phyloP scores from a whole-genome alignment of 306 rosid genomes.

The Rosa rugosa region DNA sequence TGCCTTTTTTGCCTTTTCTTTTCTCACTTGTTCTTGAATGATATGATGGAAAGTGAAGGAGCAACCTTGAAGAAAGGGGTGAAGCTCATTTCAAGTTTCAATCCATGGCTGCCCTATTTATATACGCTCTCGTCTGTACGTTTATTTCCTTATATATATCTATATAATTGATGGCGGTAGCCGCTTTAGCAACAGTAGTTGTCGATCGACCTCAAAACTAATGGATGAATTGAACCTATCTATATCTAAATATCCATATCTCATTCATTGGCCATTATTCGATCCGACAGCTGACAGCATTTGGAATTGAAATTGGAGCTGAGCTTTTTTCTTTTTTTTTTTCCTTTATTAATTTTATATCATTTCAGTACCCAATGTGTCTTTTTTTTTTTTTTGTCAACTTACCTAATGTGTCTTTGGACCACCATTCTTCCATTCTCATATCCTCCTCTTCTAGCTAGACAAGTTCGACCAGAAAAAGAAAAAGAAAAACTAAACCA shows the following conservation, averaged over 20 bases:
- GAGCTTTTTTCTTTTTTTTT: not conserved
- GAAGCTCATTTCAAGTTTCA: not conserved
- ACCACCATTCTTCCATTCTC: not conserved
- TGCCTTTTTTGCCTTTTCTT: not conserved
- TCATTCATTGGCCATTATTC: not conserved
- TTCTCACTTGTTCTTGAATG: not conserved
- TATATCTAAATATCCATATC: not conserved
- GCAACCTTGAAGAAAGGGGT: not conserved
- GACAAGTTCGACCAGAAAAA: not conserved
- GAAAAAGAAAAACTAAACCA: not conserved
- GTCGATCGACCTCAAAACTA: not conserved
- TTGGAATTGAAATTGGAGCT: not conserved
- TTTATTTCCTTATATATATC: not conserved
- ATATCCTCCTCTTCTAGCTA: not conserved
- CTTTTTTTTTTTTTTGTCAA: too few relatives aligned
- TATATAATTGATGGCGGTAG: not conserved
- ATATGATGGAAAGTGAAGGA: not conserved
- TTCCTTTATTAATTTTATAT: not conserved
- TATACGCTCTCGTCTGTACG: not conserved
- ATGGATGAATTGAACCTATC: not conserved
- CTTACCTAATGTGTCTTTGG: not conserved
- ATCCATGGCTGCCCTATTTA: not conserved
- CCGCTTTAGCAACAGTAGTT: conserved; percentile 6
- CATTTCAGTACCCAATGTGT: not conserved
- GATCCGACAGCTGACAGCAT: conserved; percentile 4